Base-by-base conservation (phyloP, 108 stramenopile species). In the Skeletonema marinoi region DNA sequence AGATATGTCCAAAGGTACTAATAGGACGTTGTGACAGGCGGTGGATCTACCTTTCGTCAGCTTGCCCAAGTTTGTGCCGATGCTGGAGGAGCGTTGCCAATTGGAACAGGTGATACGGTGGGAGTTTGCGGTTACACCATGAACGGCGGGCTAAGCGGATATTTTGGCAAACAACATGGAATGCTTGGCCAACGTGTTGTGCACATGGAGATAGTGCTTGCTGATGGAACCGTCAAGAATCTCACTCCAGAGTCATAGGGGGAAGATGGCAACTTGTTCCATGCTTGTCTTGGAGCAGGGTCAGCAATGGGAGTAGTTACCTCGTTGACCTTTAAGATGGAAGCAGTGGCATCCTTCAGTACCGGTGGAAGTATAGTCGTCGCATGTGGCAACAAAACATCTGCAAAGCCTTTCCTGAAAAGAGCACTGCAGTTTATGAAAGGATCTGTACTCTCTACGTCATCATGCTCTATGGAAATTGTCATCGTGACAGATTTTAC, bases 281-380 rank as follows among this genome's bases (percentile, higher is more conserved):
- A 54, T 31, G 73, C 73, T 6, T 68, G 66, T 33, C 73, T 74
- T 10, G 73, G 73, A 31, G 73, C 73, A 4, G 73, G 73, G 48
- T 74, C 73, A 39, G 73, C 73, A 51, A 35, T 74, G 67, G 73
- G 73, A 19, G 67, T 74, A n/a, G 73, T 74, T 35, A 74, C 73
- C 29, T 74, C 73, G 11, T 58, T 68, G 66, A 74, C 73, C 30
- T 25, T 74, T 1, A 51, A 16, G 67, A 68, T 74, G 73, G 66
- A 74, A 0, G 51, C 66, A 5, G 73, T 36, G 6, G 38, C 73
- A 32, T 46, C 42, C 66, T 67, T 67, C 46, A 65, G 12, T n/a
- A 68, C 50, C 33, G 73, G 73, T 4, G 73, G 66, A 48, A 67
- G 67, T 68, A 8, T 74, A 17, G 73, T 74, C 44, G 32, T 51